These are phyloP conservation scores for Phaffomyces thermotolerans DNA, from an alignment of 805 yeast genomes.

Conservation along the genomic window DNA sequence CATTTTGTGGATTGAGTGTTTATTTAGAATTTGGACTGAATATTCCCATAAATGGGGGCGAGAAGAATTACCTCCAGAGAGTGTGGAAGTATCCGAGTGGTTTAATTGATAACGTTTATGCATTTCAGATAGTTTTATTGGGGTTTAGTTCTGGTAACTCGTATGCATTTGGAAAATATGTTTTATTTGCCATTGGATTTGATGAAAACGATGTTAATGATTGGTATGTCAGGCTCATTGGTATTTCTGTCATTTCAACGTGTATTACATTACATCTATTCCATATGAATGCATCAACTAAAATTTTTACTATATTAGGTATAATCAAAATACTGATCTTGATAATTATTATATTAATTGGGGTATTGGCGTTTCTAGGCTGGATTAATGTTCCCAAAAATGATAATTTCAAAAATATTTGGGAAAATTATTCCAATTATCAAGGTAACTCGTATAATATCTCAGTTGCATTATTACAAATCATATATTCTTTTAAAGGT, in stretches of 20 bases:
- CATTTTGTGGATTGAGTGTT: constrained; percentile 46
- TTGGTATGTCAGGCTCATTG: constrained; percentile 37
- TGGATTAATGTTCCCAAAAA: constrained; percentile 21
- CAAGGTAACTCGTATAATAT: constrained; percentile 39
- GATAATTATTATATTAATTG: constrained; percentile 41
- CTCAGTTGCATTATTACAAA: constrained; percentile 50
- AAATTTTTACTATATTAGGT: constrained; percentile 48
- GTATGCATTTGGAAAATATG: constrained; percentile 57
- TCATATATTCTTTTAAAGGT: constrained; percentile 59
- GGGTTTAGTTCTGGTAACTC: constrained; percentile 60
- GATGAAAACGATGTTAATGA: constrained; percentile 26
- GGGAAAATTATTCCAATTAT: constrained; percentile 33
- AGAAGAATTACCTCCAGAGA: constrained; percentile 56
- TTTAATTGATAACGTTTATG: constrained; percentile 41
- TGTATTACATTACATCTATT: constrained; percentile 41
- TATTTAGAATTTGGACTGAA: constrained; percentile 62
- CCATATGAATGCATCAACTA: constrained; percentile 43
- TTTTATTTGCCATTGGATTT: constrained; percentile 37
- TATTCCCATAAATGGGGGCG: constrained; percentile 62
- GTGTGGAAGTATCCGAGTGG: constrained; percentile 48
- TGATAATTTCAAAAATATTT: constrained; percentile 31
- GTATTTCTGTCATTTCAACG: constrained; percentile 39
- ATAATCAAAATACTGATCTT: constrained; percentile 45
- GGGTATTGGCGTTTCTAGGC: constrained; percentile 34
- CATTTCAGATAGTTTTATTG: constrained; percentile 47